phyloP scores from a whole-genome alignment of 768 basidiomycete species.

The Infundibulicybe gibba region DNA sequence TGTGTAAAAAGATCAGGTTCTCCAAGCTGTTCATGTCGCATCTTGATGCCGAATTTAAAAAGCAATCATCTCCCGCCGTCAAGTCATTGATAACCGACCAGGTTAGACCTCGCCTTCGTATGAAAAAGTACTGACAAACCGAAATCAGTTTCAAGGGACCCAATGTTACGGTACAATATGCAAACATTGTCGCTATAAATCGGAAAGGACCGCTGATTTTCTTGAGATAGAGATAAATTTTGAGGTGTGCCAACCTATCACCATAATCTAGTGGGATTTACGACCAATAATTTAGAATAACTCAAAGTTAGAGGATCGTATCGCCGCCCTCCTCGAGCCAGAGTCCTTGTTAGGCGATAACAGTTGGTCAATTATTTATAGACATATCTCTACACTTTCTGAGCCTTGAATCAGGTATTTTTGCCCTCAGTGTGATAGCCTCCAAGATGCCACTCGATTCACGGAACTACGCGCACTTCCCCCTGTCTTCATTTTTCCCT shows the following conservation, averaged over 20 bases:
- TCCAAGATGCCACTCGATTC: conserved; percentile 79
- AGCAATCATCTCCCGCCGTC: conserved; percentile 62
- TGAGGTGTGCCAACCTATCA: conserved; percentile 43
- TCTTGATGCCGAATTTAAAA: conserved; percentile 83
- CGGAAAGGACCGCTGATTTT: conserved; percentile 70
- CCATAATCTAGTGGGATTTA: background rate
- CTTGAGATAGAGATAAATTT: conserved; percentile 88
- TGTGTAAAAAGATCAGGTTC: conserved; percentile 51
- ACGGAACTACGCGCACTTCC: conserved; percentile 71
- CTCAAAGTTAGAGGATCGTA: conserved; percentile 68
- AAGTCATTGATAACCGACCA: conserved; percentile 72
- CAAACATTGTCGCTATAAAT: conserved; percentile 59
- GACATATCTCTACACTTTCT: background rate
- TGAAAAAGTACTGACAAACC: conserved; percentile 3
- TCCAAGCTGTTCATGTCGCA: conserved; percentile 93
- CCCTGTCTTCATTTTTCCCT: conserved; percentile 90
- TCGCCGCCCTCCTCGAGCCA: conserved; percentile 58
- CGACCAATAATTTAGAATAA: conserved; percentile 45
- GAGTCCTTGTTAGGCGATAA: conserved; percentile 84
- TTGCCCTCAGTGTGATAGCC: conserved; percentile 68
- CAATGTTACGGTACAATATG: conserved; percentile 82
- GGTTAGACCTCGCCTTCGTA: conserved; percentile 27
- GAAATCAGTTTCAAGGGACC: conserved; percentile 78
- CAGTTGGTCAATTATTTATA: conserved; percentile 40
- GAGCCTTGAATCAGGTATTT: conserved; percentile 53